A percentile compares a stretch with the other conserved stretches of the same genome.
These are phyloP conservation scores for Aegilops speltoides DNA, from an alignment of 176 grass and related monocot genomes.

Conservation along the genomic window DNA sequence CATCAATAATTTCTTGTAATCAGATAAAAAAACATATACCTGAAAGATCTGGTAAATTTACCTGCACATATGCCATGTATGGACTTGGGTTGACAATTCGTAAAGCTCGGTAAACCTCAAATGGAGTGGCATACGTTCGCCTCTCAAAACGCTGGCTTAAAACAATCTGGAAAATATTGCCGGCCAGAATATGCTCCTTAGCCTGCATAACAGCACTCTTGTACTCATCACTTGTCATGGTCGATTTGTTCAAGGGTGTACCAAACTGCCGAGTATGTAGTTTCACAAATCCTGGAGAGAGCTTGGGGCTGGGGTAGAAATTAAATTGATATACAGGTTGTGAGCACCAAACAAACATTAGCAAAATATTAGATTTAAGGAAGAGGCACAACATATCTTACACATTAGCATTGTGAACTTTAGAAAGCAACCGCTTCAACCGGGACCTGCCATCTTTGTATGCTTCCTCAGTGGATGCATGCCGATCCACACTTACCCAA, in stretches of 20 bases:
- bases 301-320: conserved; percentile 52
- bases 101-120: conserved; percentile 79
- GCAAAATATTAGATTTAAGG: neutral
- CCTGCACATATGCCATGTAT: conserved; percentile 81
- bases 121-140: conserved; percentile 76
- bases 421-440: conserved; percentile 60
- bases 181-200: conserved; percentile 83
- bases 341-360: conserved; percentile 14
- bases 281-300: conserved; percentile 80
- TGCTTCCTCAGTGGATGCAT: conserved; percentile 69
- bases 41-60: conserved; percentile 20
- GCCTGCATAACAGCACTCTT: conserved; percentile 77
- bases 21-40: neutral
- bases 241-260: conserved; percentile 58
- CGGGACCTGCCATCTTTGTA: conserved; percentile 64
- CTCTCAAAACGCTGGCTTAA: conserved; percentile 89
- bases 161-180: conserved; percentile 87
- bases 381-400: conserved; percentile 41
- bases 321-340: conserved; percentile 15
- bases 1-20: conserved; percentile 2
- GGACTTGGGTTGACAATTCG: conserved; percentile 87
- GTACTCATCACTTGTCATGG: conserved; percentile 90
- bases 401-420: conserved; percentile 80
- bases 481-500: conserved; percentile 66
- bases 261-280: conserved; percentile 68